phyloP scores from a whole-genome alignment of 805 yeast genomes.

The Saccharomycodes ludwigii region DNA sequence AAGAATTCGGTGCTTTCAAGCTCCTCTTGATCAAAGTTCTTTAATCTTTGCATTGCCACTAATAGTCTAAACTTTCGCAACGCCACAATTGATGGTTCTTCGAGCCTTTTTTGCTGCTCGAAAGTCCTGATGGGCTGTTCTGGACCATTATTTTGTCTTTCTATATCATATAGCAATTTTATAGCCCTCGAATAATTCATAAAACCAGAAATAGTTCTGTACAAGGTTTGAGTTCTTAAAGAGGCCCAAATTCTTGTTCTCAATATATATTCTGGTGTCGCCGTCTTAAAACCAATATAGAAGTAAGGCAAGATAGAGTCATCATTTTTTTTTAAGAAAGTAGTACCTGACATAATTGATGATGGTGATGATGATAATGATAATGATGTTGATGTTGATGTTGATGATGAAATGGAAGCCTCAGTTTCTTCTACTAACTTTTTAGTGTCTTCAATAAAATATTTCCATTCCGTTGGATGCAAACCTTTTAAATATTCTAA shows the following conservation, averaged over 20 bases:
- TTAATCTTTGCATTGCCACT: conserved; percentile 52
- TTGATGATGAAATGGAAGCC: too few relatives aligned
- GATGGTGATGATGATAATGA: too few relatives aligned
- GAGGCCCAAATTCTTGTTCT: conserved; percentile 74
- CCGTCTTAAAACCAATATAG: conserved; percentile 54
- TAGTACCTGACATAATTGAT: too few relatives aligned
- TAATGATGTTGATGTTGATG: too few relatives aligned
- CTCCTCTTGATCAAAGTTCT: conserved; percentile 42
- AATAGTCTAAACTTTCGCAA: conserved; percentile 51
- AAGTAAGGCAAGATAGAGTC: too few relatives aligned
- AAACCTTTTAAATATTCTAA: conserved; percentile 58
- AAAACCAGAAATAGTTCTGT: conserved; percentile 63
- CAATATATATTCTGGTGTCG: conserved; percentile 43
- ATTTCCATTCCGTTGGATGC: conserved; percentile 57
- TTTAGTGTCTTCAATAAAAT: conserved; percentile 56
- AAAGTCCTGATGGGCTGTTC: too few relatives aligned
- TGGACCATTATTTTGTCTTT: too few relatives aligned
- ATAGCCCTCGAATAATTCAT: conserved; percentile 59
- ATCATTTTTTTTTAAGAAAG: too few relatives aligned
- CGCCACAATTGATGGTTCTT: conserved; percentile 27
- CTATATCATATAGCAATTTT: conserved; percentile 49
- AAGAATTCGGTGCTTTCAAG: conserved; percentile 46
- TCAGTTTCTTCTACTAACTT: conserved; percentile 40
- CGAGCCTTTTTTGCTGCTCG: conserved; percentile 25
- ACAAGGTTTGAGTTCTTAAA: conserved; percentile 58